Base-by-base conservation (phyloP, 768 basidiomycete genomes). In the Boletus huronensis region DNA sequence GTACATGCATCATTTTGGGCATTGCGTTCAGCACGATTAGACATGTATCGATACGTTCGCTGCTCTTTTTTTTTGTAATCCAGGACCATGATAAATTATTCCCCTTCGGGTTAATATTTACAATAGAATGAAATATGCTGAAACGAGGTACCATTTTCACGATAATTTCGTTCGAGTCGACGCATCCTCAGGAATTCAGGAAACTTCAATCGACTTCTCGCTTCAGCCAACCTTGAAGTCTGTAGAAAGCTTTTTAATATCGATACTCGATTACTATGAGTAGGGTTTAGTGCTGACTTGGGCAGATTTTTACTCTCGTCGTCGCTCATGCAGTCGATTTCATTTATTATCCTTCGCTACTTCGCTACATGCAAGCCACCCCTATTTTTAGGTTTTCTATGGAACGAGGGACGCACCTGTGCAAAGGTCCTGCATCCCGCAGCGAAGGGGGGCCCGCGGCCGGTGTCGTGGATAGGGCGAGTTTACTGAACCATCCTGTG, bases 41-140 rank as follows among this genome's bases (percentile, higher is more conserved):
- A 55, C 39, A 47, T 55, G 55, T 55, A 56, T 55, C 38, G 11
- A 43, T 55, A 39, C 7, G 3, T 38, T 26, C 23, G 6, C 5
- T 6, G 11, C 32, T 40, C 9, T 8, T 11, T 8, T 11, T 8
- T 34, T 13, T 8, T 13, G 6, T 32, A 31, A 13, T 19, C n/a
- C 6, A 7, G 43, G 43, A n/a, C n/a, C n/a, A n/a, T n/a, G n/a
- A n/a, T n/a, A n/a, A n/a, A n/a, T n/a, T n/a, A n/a, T n/a, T n/a
- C n/a, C 11, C 23, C 34, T 11, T 1, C 7, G 6, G 13, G 6
- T 19, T 23, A 28, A n/a, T n/a, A n/a, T n/a, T n/a, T 17, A 3
- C 6, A 2, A 16, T 50, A 26, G 3, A 36, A n/a, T 48, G 5
- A 3, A 50, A n/a, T 16, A 46, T 50, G 45, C 23, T 31, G 13